These are phyloP conservation scores for Eucalyptus albens DNA, from an alignment of 345 rosid genomes.

Conservation along the genomic window DNA sequence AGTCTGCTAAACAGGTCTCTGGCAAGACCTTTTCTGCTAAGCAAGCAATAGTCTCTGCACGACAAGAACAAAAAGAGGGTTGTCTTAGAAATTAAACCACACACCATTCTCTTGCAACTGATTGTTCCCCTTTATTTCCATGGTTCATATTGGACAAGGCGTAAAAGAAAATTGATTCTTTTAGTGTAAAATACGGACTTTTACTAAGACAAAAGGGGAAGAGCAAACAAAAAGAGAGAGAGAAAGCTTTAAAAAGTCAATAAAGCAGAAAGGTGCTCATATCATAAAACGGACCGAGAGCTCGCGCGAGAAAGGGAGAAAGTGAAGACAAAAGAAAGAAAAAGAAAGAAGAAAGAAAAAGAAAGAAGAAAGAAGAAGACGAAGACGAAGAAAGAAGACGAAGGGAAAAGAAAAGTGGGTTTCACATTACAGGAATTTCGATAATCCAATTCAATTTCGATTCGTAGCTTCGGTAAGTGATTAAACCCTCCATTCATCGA, in stretches of 20 bases:
- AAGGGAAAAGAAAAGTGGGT: not conserved
- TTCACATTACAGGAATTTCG: not conserved
- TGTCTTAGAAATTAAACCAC: not conserved
- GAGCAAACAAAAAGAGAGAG: not conserved
- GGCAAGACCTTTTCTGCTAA: not conserved
- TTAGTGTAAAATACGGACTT: not conserved
- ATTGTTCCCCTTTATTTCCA: not conserved
- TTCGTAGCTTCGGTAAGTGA: not conserved
- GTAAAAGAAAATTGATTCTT: not conserved
- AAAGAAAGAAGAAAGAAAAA: too few species aligned
- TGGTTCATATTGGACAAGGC: not conserved
- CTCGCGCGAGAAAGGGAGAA: not conserved
- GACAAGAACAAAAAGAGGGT: not conserved
- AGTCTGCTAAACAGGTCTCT: not conserved
- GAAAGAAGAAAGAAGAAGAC: too few species aligned
- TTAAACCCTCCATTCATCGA: not conserved
- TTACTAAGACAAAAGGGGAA: not conserved
- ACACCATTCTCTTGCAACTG: not conserved
- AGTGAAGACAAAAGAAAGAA: not conserved
- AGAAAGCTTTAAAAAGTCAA: not conserved
- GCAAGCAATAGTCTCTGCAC: not conserved
- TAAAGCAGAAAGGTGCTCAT: not conserved
- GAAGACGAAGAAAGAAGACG: too few species aligned
- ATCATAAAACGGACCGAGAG: not conserved
- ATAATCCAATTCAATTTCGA: too few species aligned